Evolutionary conservation across 2,329 filamentous ascomycete species (phyloP).

Genomic region (Aureobasidium sp.): DNA sequence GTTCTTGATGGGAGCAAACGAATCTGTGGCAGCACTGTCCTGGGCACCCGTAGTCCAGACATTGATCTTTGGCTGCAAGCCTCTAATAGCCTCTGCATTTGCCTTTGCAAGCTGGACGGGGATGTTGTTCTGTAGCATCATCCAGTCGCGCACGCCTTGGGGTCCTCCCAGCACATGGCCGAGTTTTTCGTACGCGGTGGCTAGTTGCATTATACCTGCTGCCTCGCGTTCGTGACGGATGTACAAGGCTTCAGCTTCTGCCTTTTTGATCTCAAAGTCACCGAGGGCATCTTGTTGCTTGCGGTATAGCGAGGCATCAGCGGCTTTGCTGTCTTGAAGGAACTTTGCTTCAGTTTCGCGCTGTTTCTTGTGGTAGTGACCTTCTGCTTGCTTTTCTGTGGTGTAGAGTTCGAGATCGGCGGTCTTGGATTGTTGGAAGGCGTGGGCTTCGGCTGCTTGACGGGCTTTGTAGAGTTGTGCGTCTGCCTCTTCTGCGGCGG

Average conservation of each 20-base stretch:
- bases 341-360: conserved; percentile 32
- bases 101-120: conserved; percentile 71
- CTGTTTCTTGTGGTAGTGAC: conserved; percentile 48
- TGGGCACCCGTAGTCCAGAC: conserved; percentile 71
- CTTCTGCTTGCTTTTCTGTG: conserved; percentile 45
- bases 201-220: conserved; percentile 69
- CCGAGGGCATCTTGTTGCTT: conserved; percentile 37
- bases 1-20: conserved; percentile 62
- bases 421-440: conserved; percentile 55
- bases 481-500: conserved; percentile 62
- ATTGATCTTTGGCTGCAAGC: conserved; percentile 80
- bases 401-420: conserved; percentile 48
- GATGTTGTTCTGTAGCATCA: conserved; percentile 80
- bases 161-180: conserved; percentile 71
- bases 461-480: conserved; percentile 43
- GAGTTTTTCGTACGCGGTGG: conserved; percentile 69
- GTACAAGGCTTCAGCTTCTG: conserved; percentile 54
- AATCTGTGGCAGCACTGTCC: conserved; percentile 44
- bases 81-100: conserved; percentile 67
- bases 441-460: conserved; percentile 38
- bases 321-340: conserved; percentile 30
- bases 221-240: conserved; percentile 63
- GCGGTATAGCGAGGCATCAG: conserved; percentile 43
- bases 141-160: conserved; percentile 69
- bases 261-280: conserved; percentile 35